A percentile compares a stretch with the other conserved stretches of the same genome.
phyloP scores from a whole-genome alignment of 768 basidiomycete genomes.

The Sistotremastrum suecicum region DNA sequence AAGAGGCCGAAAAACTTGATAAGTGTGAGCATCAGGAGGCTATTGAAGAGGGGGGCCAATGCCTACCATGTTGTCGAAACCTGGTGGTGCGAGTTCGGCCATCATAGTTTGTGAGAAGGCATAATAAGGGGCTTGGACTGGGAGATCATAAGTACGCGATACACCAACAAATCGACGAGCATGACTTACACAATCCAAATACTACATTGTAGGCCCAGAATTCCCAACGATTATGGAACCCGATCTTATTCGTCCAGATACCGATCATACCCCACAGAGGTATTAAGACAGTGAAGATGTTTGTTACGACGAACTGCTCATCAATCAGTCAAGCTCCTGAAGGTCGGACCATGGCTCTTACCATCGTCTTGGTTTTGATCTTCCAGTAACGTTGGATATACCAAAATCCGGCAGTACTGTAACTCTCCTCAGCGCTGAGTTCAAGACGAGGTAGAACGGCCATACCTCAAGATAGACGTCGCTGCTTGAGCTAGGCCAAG shows the following conservation, averaged over 20 bases:
- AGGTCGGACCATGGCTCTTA: constrained; percentile 13
- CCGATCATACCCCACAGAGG: constrained; percentile 83
- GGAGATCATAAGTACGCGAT: no score
- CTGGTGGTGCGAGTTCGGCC: constrained; percentile 78
- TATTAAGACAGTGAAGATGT: constrained; percentile 61
- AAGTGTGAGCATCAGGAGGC: neutral
- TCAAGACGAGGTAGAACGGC: neutral
- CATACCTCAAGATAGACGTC: constrained; percentile 37
- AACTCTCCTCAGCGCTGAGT: neutral
- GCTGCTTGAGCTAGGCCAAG: constrained; percentile 63
- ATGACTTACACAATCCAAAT: constrained; percentile 39
- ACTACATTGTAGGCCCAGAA: constrained; percentile 81
- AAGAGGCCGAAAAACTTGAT: constrained; percentile 75
- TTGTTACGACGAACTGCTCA: constrained; percentile 57
- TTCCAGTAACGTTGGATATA: constrained; percentile 71
- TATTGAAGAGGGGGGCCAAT: neutral
- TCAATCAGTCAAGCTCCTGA: neutral
- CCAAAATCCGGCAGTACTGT: constrained; percentile 66
- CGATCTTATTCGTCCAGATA: constrained; percentile 63
- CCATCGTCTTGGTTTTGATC: constrained; percentile 73
- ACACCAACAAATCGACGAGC: no score
- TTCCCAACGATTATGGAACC: constrained; percentile 80
- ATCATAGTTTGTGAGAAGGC: constrained; percentile 81
- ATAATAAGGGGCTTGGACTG: constrained; percentile 71
- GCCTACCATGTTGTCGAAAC: constrained; percentile 66